Conservation (phyloP, 192 early-diverging fungal genomes). For the Backusella morwellensis region DNA sequence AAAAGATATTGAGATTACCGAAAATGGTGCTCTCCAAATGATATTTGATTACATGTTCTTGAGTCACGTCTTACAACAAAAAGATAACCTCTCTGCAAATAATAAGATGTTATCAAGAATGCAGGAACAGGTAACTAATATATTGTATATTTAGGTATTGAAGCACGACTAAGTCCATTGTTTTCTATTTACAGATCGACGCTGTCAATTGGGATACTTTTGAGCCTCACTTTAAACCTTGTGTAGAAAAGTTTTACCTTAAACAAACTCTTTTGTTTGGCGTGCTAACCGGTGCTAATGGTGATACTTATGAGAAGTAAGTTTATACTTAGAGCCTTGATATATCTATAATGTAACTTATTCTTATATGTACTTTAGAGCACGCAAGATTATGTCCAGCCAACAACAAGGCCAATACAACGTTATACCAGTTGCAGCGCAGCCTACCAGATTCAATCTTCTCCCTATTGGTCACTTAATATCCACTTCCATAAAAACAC, state of each 20-base stretch:
- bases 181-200: slow-evolving; percentile 53
- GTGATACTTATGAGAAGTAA: slow-evolving; percentile 44
- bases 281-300: slow-evolving; percentile 46
- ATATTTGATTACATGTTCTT: slow-evolving; percentile 63
- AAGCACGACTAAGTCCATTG: background rate
- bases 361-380: background rate
- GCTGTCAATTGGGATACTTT: slow-evolving; percentile 61
- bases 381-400: slow-evolving; percentile 13
- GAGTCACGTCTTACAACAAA: slow-evolving; percentile 44
- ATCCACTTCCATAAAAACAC: background rate
- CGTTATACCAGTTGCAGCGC: slow-evolving; percentile 51
- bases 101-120: background rate
- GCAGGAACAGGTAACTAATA: slow-evolving; percentile 12
- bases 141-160: background rate
- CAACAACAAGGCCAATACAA: slow-evolving; percentile 48
- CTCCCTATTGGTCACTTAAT: slow-evolving; percentile 51
- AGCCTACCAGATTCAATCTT: slow-evolving; percentile 55
- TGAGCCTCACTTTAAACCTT: slow-evolving; percentile 43
- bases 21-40: slow-evolving; percentile 60
- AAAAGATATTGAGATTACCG: slow-evolving; percentile 26
- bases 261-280: slow-evolving; percentile 55
- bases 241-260: slow-evolving; percentile 59
- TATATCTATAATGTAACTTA: background rate
- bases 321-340: slow-evolving; percentile 19
- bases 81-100: background rate